phyloP scores from a whole-genome alignment of 441 rosid genomes.

The Pelargonium australe region DNA sequence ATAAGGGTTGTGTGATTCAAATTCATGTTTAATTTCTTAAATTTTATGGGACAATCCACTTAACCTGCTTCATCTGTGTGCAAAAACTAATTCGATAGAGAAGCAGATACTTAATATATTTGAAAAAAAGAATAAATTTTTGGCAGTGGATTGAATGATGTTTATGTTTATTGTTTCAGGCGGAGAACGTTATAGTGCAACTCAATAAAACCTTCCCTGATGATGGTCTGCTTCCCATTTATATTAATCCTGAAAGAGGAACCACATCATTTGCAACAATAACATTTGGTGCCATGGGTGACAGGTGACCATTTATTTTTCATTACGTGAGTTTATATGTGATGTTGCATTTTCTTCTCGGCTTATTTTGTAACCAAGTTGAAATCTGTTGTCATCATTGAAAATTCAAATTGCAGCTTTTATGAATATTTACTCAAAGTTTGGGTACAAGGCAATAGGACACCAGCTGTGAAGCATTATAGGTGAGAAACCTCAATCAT shows the following conservation, averaged over 20 bases:
- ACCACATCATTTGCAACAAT: constrained; percentile 53
- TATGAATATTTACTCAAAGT: constrained; percentile 96
- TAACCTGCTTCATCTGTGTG: too few relatives aligned
- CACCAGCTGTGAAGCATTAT: constrained; percentile 59
- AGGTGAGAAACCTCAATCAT: constrained; percentile 41
- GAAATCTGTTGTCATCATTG: not conserved
- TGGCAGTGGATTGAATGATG: not conserved
- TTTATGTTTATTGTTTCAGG: constrained; percentile 43
- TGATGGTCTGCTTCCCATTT: constrained; percentile 91
- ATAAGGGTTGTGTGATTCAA: not conserved
- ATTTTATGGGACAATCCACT: too few relatives aligned
- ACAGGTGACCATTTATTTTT: constrained; percentile 23
- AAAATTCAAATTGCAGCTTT: constrained; percentile 50
- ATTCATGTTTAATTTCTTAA: not conserved
- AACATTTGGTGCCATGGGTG: constrained; percentile 99
- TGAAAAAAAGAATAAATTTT: not conserved
- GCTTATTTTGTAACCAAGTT: too few relatives aligned
- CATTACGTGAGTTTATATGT: too few relatives aligned
- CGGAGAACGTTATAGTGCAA: constrained; percentile 58
- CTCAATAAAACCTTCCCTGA: constrained; percentile 71
- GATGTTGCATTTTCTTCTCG: too few relatives aligned
- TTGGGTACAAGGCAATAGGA: constrained; percentile 93
- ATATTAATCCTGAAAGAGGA: constrained; percentile 63
- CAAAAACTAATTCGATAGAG: too few relatives aligned
- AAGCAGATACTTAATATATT: too few relatives aligned